Evolutionary conservation across 2,329 filamentous ascomycete genomes (phyloP).

Genomic region (Diaporthe sp.): DNA sequence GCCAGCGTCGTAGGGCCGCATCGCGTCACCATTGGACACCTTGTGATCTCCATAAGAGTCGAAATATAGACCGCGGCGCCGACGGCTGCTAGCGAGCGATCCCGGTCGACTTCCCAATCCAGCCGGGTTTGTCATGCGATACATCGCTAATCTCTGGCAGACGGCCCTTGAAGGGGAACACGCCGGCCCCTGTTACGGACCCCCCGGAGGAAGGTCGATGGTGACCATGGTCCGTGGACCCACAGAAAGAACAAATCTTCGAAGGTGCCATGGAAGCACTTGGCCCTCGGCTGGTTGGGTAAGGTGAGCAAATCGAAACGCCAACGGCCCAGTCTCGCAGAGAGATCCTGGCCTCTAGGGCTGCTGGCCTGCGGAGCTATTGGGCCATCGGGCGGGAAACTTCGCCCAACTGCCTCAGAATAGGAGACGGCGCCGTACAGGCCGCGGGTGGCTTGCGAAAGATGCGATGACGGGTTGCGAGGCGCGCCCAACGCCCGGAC

Average conservation of each 20-base stretch:
- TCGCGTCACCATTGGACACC: slow-evolving; percentile 45
- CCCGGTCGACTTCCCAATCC: slow-evolving; percentile 56
- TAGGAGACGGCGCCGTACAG: slow-evolving; percentile 21
- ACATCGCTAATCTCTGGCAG: slow-evolving; percentile 34
- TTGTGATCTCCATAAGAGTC: slow-evolving; percentile 49
- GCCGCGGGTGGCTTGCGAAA: slow-evolving; percentile 6
- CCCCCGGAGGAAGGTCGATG: slow-evolving; percentile 39
- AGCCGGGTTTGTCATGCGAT: slow-evolving; percentile 55
- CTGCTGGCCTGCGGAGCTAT: slow-evolving; percentile 1
- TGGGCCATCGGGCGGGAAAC: slow-evolving; percentile 27
- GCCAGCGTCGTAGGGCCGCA: slow-evolving; percentile 37
- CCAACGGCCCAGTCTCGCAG: slow-evolving; percentile 8
- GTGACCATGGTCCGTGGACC: slow-evolving; percentile 38
- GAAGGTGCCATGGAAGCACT: slow-evolving; percentile 48
- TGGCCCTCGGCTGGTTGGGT: slow-evolving; percentile 32
- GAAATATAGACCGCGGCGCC: slow-evolving; percentile 48
- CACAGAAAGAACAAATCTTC: slow-evolving; percentile 56
- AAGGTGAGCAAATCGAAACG: slow-evolving; percentile 33
- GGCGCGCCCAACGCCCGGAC: slow-evolving; percentile 24
- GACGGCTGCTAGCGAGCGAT: slow-evolving; percentile 44
- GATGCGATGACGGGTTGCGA: slow-evolving; percentile 23
- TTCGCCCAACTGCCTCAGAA: slow-evolving; percentile 31
- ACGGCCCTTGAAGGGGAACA: slow-evolving; percentile 26
- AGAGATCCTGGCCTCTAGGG: slow-evolving; percentile 11
- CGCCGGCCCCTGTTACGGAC: slow-evolving; percentile 42